phyloP scores from a whole-genome alignment of 2,329 filamentous ascomycete genomes.

The Immersiporthe knoxdaviesiana region DNA sequence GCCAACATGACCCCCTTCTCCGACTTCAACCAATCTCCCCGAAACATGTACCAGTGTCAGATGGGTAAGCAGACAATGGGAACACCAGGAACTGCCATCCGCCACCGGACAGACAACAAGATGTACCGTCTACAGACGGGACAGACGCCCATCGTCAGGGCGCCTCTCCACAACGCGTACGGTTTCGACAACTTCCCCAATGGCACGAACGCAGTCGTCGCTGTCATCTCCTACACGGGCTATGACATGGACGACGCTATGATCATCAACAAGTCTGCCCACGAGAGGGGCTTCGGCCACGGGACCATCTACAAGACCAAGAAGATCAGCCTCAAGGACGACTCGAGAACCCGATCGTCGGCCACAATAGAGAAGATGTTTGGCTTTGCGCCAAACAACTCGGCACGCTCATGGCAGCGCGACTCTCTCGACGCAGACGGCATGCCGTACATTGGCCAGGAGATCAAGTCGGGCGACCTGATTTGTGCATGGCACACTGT shows the following conservation, averaged over 20 bases:
- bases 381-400: conserved; percentile 81
- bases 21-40: conserved; percentile 95
- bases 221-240: conserved; percentile 97
- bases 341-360: conserved; percentile 66
- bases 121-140: conserved; percentile 92
- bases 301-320: conserved; percentile 99
- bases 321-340: conserved; percentile 83
- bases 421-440: conserved; percentile 84
- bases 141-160: conserved; percentile 90
- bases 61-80: conserved; percentile 99
- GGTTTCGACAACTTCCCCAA: conserved; percentile 98
- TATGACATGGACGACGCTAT: conserved; percentile 99
- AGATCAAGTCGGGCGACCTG: conserved; percentile 78
- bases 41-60: conserved; percentile 99
- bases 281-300: conserved; percentile 93
- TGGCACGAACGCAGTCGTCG: conserved; percentile 91
- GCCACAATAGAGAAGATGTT: conserved; percentile 81
- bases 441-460: conserved; percentile 77
- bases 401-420: conserved; percentile 71
- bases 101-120: conserved; percentile 95
- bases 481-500: conserved; percentile 91
- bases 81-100: conserved; percentile 82
- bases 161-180: conserved; percentile 93
- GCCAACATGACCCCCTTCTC: conserved; percentile 99
- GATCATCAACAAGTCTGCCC: conserved; percentile 97